phyloP scores from a whole-genome alignment of 331 rosid genomes.

The Acacia pycnantha region DNA sequence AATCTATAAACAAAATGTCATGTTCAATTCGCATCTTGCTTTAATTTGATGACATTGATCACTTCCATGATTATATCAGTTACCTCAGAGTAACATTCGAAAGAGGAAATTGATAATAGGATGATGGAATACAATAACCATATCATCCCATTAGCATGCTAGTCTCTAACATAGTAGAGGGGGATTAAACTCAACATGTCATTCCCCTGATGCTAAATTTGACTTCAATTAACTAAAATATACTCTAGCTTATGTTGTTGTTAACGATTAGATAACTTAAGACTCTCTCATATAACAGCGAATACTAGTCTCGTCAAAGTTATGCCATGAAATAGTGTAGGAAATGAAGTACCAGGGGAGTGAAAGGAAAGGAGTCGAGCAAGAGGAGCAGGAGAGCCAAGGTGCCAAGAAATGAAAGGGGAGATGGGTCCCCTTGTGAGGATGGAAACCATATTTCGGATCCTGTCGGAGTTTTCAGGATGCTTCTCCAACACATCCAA shows the following conservation, averaged over 20 bases:
- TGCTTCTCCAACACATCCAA: constrained; percentile 83
- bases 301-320: neutral
- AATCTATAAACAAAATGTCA: neutral
- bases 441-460: constrained; percentile 78
- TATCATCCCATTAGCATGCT: neutral
- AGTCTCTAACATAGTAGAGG: neutral
- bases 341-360: constrained; percentile 46
- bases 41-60: neutral
- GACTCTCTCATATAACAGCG: neutral
- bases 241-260: neutral
- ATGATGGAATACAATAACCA: neutral
- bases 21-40: neutral
- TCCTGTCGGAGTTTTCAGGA: constrained; percentile 84
- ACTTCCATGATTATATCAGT: neutral
- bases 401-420: constrained; percentile 61
- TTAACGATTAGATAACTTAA: neutral
- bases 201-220: neutral
- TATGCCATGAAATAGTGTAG: neutral
- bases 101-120: neutral
- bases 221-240: neutral
- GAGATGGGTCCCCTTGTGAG: constrained; percentile 79
- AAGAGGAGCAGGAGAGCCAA: constrained; percentile 51
- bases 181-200: neutral
- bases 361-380: constrained; percentile 66
- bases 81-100: neutral